phyloP scores from a whole-genome alignment of 2,329 filamentous ascomycete genomes.

The Paecilomyces formosus region DNA sequence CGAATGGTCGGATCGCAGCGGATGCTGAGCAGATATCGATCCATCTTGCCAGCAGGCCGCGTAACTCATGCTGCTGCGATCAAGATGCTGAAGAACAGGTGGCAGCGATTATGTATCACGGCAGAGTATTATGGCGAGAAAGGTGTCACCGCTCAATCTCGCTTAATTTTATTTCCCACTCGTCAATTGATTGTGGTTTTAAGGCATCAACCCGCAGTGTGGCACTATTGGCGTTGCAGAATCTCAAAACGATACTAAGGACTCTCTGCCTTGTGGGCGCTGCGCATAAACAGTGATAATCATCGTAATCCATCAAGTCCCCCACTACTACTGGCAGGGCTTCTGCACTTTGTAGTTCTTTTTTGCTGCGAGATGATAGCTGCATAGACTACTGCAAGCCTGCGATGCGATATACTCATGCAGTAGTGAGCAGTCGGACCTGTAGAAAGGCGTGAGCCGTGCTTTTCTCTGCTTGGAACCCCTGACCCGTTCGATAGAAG shows the following conservation, averaged over 20 bases:
- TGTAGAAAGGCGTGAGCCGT: too few species aligned
- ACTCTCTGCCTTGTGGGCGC: neutral
- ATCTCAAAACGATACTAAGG: neutral
- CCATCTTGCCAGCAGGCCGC: neutral
- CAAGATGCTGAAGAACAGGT: neutral
- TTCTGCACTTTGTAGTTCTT: neutral
- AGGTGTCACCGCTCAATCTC: neutral
- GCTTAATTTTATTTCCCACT: neutral
- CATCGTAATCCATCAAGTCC: neutral
- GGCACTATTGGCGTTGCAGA: neutral
- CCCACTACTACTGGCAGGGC: neutral
- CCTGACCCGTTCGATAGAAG: neutral
- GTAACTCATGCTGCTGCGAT: neutral
- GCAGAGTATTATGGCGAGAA: neutral
- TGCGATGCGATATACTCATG: neutral
- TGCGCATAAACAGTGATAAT: neutral
- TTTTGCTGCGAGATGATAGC: neutral
- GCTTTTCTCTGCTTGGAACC: neutral
- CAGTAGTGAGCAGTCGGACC: neutral
- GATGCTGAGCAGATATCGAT: neutral
- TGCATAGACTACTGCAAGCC: neutral
- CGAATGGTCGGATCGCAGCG: neutral
- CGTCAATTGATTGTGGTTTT: neutral
- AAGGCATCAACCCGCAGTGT: neutral
- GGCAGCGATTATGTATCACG: neutral